These are phyloP conservation scores for Talaromyces atroroseus DNA, from an alignment of 2,329 filamentous ascomycete genomes.

Conservation along the genomic window DNA sequence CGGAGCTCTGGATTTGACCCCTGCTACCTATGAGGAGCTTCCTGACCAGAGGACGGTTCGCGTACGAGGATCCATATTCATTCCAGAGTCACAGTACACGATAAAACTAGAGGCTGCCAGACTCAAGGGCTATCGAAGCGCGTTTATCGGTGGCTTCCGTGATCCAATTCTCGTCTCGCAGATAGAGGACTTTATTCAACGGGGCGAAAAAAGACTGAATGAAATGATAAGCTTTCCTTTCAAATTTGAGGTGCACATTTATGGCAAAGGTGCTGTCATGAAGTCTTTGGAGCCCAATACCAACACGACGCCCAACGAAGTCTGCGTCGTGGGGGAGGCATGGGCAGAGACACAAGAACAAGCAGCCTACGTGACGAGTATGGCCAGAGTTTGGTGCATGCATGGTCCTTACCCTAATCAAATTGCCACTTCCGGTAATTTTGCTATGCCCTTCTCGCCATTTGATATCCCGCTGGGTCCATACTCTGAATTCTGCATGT, in stretches of 20 bases:
- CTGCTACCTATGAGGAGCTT: conserved; percentile 40
- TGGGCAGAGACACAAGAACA: conserved; percentile 2
- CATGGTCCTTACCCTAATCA: conserved; percentile 1
- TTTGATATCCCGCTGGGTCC: neutral
- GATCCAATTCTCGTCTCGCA: conserved; percentile 6
- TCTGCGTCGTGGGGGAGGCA: neutral
- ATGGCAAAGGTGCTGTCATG: conserved; percentile 1
- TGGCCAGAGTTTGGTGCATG: conserved; percentile 1
- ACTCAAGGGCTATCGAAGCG: neutral
- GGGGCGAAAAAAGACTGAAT: neutral
- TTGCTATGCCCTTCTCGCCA: conserved; percentile 3
- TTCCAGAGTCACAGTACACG: neutral
- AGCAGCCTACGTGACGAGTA: neutral
- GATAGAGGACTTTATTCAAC: neutral
- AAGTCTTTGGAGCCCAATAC: neutral
- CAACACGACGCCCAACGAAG: neutral
- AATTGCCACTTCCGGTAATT: conserved; percentile 2
- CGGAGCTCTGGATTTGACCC: conserved; percentile 40
- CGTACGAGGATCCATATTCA: conserved; percentile 25
- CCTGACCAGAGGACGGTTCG: conserved; percentile 32
- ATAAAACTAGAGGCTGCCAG: conserved; percentile 7
- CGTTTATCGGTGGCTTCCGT: conserved; percentile 6
- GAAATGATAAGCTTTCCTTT: neutral
- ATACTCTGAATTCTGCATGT: conserved; percentile 2
- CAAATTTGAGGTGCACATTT: neutral